Conservation (phyloP, 2,329 filamentous ascomycete species). For the Geosmithia morbida region DNA sequence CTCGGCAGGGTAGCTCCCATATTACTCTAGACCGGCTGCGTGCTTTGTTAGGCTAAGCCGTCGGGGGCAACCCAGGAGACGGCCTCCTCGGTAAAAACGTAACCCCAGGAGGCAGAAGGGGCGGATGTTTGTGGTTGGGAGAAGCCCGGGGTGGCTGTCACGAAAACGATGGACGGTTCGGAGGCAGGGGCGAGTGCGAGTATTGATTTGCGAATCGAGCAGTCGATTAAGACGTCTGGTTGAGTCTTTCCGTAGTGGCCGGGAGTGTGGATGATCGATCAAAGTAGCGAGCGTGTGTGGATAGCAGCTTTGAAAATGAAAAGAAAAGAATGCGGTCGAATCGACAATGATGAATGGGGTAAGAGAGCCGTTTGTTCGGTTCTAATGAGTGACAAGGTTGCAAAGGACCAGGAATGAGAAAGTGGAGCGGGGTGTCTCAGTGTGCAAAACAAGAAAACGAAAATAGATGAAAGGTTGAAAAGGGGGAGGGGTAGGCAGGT, state of each 20-base stretch:
- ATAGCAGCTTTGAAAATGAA: not conserved
- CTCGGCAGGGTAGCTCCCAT: not conserved
- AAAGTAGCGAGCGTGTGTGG: not conserved
- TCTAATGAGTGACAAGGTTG: not conserved
- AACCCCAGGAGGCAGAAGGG: not conserved
- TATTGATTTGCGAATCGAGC: not conserved
- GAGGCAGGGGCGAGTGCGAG: not conserved
- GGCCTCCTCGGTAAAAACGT: not conserved
- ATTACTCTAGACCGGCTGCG: not conserved
- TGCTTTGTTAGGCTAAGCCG: not conserved
- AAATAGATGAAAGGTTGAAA: not conserved
- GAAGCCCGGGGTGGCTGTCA: not conserved
- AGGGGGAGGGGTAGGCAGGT: not conserved
- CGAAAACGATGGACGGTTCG: not conserved
- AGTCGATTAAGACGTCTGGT: no score
- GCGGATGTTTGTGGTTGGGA: not conserved
- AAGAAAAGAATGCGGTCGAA: not conserved
- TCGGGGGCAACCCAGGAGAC: not conserved
- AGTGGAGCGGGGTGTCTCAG: not conserved
- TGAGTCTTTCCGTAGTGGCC: not conserved
- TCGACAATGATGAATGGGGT: not conserved
- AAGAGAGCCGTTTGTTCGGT: not conserved
- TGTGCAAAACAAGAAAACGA: not conserved
- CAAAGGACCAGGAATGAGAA: not conserved
- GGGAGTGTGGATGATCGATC: not conserved